Evolutionary conservation across 2,329 filamentous ascomycete species (phyloP), one percentile per base, ranked within the genome.

Genomic region (Penicillium brasilianum): DNA sequence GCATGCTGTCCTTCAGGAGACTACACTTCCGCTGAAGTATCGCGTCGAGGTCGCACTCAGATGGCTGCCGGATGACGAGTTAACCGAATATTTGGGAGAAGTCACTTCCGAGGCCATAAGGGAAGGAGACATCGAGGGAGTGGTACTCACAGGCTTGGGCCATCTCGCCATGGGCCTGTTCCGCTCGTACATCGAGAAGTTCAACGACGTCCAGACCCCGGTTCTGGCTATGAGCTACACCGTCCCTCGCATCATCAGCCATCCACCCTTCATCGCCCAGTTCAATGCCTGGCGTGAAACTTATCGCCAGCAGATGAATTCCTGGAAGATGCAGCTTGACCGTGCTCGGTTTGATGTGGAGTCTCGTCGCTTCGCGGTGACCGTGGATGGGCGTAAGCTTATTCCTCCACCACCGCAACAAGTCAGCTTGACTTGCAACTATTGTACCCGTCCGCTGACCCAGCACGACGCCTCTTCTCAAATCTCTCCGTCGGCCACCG

Each of bases 21-120:
- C 79, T 5, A 84, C 86, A 41, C 79, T 89, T 4, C 84, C 86
- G 2, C 78, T 89, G 2, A 81, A 79, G 55, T 86, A 88, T 66
- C 84, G 87, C 10, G 78, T 88, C n/a, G 85, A 85, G 43, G 81
- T 89, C 9, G 87, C 86, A 32, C 72, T 89, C n/a, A 77, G 80
- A 54, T 81, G 81, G 76, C 74, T 83, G 34, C 72, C 78, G 2
- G 81, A 83, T 63, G 73, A 75, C 1, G 76, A 79, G 32, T 71
- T 83, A 16, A 78, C 76, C 4, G 80, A 80, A 57, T 88, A 88
- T 67, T 77, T 89, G 48, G 79, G 82, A 44, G 81, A 85, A 39
- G 80, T 80, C 6, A 86, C 83, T 0, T 71, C 78, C 22, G 78
- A 84, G 41, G 81, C 80, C 25, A 81, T 87, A 52, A 73, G 74